Conservation (phyloP, 768 basidiomycete genomes). For the Neoboletus brunneissimus region DNA sequence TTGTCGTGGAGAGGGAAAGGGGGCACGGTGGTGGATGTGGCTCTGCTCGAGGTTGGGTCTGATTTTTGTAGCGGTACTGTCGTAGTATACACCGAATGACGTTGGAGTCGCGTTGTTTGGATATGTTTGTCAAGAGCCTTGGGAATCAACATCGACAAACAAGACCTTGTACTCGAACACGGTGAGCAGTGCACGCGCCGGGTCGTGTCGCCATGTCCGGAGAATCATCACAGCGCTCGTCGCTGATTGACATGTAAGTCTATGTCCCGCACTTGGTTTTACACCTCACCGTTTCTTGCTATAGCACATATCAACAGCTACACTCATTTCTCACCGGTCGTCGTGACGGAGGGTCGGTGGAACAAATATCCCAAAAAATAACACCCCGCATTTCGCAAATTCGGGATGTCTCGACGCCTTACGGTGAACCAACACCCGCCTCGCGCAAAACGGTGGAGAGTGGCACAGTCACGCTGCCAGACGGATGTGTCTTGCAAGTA, state of each 20-base stretch:
- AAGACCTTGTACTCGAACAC: slow-evolving; percentile 13
- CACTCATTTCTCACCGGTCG: slow-evolving; percentile 58
- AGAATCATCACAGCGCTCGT: slow-evolving; percentile 59
- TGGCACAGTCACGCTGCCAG: slow-evolving; percentile 65
- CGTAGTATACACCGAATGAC: not conserved
- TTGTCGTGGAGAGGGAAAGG: slow-evolving; percentile 78
- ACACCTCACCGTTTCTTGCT: not conserved
- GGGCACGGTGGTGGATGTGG: slow-evolving; percentile 83
- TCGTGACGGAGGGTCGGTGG: slow-evolving; percentile 54
- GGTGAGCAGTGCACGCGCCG: not conserved
- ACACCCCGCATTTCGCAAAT: slow-evolving; percentile 56
- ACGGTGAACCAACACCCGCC: slow-evolving; percentile 63
- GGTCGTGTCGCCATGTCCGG: slow-evolving; percentile 35
- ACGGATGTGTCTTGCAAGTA: slow-evolving; percentile 59
- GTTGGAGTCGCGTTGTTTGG: slow-evolving; percentile 8
- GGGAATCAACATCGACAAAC: slow-evolving; percentile 24
- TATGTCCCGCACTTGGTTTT: not conserved
- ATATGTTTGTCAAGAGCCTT: slow-evolving; percentile 24
- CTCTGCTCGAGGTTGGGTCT: slow-evolving; percentile 68
- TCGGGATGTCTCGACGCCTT: slow-evolving; percentile 56
- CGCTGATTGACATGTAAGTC: slow-evolving; percentile 64
- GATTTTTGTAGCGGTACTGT: not conserved
- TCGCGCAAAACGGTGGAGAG: slow-evolving; percentile 66
- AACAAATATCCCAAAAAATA: slow-evolving; percentile 59
- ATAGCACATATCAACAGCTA: slow-evolving; percentile 63